These are phyloP conservation scores for Tephrocybe sp. DNA, from an alignment of 768 basidiomycete species.

Conservation along the genomic window DNA sequence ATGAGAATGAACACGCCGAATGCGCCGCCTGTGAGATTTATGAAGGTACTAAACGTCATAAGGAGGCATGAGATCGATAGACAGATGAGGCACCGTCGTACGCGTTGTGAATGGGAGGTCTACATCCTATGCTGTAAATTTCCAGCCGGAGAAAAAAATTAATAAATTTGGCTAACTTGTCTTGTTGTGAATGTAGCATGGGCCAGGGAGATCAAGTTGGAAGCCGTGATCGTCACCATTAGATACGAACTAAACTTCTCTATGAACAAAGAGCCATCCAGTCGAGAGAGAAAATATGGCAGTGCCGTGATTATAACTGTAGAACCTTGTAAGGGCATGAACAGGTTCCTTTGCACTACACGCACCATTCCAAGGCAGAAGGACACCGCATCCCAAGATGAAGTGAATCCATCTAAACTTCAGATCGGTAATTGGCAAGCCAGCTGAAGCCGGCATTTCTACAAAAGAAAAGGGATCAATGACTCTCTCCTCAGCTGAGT, in stretches of 20 bases:
- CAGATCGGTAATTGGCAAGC: conserved; percentile 21
- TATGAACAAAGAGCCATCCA: conserved; percentile 56
- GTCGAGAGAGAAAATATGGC: conserved; percentile 73
- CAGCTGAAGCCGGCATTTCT: too few relatives aligned
- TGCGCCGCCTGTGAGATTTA: conserved; percentile 45
- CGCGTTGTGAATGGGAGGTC: conserved; percentile 59
- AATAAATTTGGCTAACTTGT: conserved; percentile 41
- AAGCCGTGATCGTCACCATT: conserved; percentile 56
- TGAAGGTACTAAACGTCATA: conserved; percentile 65
- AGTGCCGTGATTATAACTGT: conserved; percentile 83
- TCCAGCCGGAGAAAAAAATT: background rate
- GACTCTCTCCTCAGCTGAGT: too few relatives aligned
- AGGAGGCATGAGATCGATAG: conserved; percentile 54
- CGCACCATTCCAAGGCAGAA: conserved; percentile 91
- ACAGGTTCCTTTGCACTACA: background rate
- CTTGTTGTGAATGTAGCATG: conserved; percentile 70
- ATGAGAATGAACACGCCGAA: conserved; percentile 69
- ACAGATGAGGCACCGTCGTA: conserved; percentile 46
- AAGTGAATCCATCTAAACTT: conserved; percentile 65
- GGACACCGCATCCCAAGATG: conserved; percentile 55
- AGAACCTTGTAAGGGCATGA: background rate
- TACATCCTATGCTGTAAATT: conserved; percentile 21
- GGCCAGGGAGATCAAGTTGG: conserved; percentile 70
- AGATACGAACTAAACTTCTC: conserved; percentile 65
- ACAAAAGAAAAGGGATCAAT: too few relatives aligned